Evolutionary conservation across 1,284 basidiomycete species (phyloP), one percentile per base, ranked within the genome.

Genomic region (Prillingera fragicola): DNA sequence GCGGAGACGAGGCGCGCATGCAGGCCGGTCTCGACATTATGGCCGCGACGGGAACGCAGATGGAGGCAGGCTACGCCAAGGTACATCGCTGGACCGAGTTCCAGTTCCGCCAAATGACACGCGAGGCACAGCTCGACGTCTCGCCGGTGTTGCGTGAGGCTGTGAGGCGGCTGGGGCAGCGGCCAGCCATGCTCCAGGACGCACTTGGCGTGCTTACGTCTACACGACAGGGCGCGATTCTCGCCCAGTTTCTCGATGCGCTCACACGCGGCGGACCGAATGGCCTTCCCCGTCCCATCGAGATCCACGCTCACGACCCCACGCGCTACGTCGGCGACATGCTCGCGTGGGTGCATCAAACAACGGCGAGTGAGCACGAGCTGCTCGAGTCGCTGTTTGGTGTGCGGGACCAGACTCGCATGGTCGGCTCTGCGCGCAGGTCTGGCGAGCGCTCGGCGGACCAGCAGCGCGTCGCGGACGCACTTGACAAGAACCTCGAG

Each of bases 311-410:
- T 0, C 94, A 98, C 61, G 94, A 98, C 65, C 91, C 94, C 0
- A 78, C 90, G 52, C 82, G 94, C 21, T 98, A 98, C 65, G 83
- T 95, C 13, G 92, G 94, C 15, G 94, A 97, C 67, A 97, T 98
- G 88, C 80, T 98, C 4, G 94, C 92, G 0, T 98, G 94, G 95
- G 83, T 97, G 1, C 94, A 98, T 70, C 95, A 98, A 56, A 80
- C 85, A 0, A 90, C 95, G 48, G 94, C 94, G 0, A 85, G 84
- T 4, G 94, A 98, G 68, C 83, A 85, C 38, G 95, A 98, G 70
- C 89, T 91, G 60, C 75, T 96, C 17, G 89, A 94, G 60, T 76
- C 80, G 23, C 69, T 95, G 27, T 94, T 95, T 56, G 83, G 80
- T 8, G 64, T 88, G 39, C 79, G 77, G 43, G 81, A 82, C 31